Conservation (phyloP, 345 rosid species). For the Clausena lansium region DNA sequence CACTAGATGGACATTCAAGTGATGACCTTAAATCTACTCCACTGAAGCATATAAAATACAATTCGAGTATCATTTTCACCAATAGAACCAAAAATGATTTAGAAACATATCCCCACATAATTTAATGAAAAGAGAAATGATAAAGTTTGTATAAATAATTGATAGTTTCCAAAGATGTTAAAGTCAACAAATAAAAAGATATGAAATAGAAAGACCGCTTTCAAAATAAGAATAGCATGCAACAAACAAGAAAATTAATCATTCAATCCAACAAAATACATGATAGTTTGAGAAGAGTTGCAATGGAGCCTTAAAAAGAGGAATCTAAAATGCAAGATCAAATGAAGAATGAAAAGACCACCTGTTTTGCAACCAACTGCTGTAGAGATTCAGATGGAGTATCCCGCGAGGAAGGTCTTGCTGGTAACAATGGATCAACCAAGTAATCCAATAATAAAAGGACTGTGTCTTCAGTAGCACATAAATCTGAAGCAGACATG, state of each 20-base stretch:
- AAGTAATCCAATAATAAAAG: conserved; percentile 48
- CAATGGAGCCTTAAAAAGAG: background rate
- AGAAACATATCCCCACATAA: background rate
- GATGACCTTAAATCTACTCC: background rate
- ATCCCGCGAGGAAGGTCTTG: conserved; percentile 28
- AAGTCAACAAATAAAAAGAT: background rate
- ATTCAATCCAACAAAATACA: background rate
- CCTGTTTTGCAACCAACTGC: conserved; percentile 72
- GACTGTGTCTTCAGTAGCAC: conserved; percentile 72
- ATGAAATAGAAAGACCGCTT: background rate
- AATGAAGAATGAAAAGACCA: conserved; percentile 12
- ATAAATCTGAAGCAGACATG: conserved; percentile 35
- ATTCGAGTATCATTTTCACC: background rate
- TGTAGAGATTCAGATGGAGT: conserved; percentile 40
- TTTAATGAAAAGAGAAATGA: background rate
- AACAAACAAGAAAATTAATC: background rate
- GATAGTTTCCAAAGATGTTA: background rate
- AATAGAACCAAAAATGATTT: background rate
- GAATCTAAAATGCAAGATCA: background rate
- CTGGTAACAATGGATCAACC: conserved; percentile 72
- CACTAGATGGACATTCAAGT: background rate
- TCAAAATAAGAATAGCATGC: background rate
- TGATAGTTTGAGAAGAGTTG: background rate
- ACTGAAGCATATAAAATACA: background rate
- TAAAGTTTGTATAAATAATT: background rate